These are phyloP conservation scores for Glonium stellatum DNA, from an alignment of 495 filamentous ascomycete species.

Conservation along the genomic window DNA sequence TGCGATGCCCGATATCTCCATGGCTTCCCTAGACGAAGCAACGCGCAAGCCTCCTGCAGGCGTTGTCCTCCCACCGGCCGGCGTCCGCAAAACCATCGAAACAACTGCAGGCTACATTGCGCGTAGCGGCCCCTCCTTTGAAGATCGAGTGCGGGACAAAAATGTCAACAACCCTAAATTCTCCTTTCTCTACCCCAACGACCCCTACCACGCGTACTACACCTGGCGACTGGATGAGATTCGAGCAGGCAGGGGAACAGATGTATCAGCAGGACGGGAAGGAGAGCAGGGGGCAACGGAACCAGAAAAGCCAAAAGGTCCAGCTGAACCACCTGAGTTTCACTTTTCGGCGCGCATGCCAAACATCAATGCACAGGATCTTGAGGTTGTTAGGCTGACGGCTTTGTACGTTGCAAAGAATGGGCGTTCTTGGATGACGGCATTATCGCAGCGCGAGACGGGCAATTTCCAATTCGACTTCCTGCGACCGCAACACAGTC, in stretches of 20 bases:
- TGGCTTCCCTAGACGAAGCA: conserved; percentile 43
- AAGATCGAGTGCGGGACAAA: conserved; percentile 78
- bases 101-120: conserved; percentile 95
- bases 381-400: conserved; percentile 85
- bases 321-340: conserved; percentile 80
- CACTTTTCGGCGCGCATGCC: conserved; percentile 96
- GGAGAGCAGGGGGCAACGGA: conserved; percentile 55
- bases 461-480: conserved; percentile 97
- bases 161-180: conserved; percentile 83
- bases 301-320: conserved; percentile 67
- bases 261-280: conserved; percentile 67
- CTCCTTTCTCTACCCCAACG: conserved; percentile 72
- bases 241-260: conserved; percentile 70
- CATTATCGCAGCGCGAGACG: conserved; percentile 76
- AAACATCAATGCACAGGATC: conserved; percentile 89
- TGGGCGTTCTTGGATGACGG: conserved; percentile 83
- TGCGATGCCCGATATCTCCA: conserved; percentile 50
- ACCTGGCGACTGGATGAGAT: conserved; percentile 84
- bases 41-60: conserved; percentile 71
- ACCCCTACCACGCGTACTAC: conserved; percentile 85
- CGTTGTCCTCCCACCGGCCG: conserved; percentile 75
- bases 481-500: conserved; percentile 85
- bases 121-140: conserved; percentile 75
- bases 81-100: conserved; percentile 77
- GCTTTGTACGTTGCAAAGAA: conserved; percentile 87